These are phyloP conservation scores for Colletotrichum sp. DNA, from an alignment of 2,329 filamentous ascomycete genomes.

Conservation along the genomic window DNA sequence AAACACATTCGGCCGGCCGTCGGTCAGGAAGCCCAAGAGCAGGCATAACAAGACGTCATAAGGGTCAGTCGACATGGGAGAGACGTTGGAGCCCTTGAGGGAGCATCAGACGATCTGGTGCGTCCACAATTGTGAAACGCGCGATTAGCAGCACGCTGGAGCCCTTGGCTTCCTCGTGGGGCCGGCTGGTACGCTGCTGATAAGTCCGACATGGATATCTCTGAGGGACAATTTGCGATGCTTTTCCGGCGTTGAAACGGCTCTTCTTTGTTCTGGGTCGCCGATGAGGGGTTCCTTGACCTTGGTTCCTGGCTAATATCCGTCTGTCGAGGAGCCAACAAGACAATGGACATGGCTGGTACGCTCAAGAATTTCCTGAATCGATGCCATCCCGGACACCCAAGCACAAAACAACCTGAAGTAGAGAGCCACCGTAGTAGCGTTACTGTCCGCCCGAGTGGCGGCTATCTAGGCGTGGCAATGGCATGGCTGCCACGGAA, in stretches of 20 bases:
- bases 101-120: constrained; percentile 17
- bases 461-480: not conserved
- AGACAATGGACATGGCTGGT: not conserved
- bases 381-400: not conserved
- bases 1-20: not conserved
- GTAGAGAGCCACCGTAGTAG: not conserved
- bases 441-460: not conserved
- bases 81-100: not conserved
- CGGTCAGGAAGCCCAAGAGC: not conserved
- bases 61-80: not conserved
- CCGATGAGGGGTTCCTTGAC: not conserved
- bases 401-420: not conserved
- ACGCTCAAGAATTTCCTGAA: not conserved
- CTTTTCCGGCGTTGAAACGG: not conserved
- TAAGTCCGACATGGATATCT: constrained; percentile 6
- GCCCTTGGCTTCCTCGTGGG: not conserved
- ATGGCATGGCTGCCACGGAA: not conserved
- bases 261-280: not conserved
- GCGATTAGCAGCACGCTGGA: not conserved
- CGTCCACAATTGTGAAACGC: constrained; percentile 18
- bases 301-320: not conserved
- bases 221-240: not conserved
- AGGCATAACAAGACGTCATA: constrained; percentile 8
- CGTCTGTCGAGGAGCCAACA: not conserved
- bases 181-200: not conserved